Evolutionary conservation across 2,329 filamentous ascomycete genomes (phyloP).

Genomic region (Penicillium sp.): DNA sequence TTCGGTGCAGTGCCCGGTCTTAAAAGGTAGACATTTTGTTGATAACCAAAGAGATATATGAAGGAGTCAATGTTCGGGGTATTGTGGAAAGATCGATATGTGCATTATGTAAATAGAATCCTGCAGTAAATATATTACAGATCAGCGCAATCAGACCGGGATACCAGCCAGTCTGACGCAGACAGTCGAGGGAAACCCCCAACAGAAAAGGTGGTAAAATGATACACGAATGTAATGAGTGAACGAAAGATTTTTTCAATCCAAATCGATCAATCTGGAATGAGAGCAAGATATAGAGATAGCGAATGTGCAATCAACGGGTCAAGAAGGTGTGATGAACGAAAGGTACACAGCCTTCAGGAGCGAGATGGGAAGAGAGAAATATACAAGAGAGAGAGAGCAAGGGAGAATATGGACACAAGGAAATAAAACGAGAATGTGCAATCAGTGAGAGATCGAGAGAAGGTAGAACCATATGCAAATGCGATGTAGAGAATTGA

Average conservation of each 20-base stretch:
- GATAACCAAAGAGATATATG: no score
- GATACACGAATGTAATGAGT: conserved; percentile 12
- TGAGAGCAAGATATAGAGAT: conserved; percentile 5
- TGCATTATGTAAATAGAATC: no score
- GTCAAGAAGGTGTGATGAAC: neutral
- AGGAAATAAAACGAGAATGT: conserved; percentile 18
- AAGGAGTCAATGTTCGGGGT: no score
- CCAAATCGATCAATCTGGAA: conserved; percentile 11
- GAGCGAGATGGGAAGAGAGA: conserved; percentile 1
- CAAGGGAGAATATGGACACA: conserved; percentile 19
- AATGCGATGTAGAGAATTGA: conserved; percentile 7
- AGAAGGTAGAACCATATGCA: neutral
- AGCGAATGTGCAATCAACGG: no score
- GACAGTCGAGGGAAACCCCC: neutral
- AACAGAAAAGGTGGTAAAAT: conserved; percentile 13
- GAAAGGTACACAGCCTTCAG: conserved; percentile 9
- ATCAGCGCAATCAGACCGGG: conserved; percentile 13
- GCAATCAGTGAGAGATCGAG: conserved; percentile 12
- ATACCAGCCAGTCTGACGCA: conserved; percentile 19
- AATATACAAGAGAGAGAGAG: conserved; percentile 13
- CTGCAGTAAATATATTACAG: conserved; percentile 30
- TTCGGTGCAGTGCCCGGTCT: no score
- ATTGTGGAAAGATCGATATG: neutral
- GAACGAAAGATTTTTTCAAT: neutral
- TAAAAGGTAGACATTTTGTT: no score